These are phyloP conservation scores for Trichophyton simii DNA, from an alignment of 2,329 filamentous ascomycete genomes.

Conservation along the genomic window DNA sequence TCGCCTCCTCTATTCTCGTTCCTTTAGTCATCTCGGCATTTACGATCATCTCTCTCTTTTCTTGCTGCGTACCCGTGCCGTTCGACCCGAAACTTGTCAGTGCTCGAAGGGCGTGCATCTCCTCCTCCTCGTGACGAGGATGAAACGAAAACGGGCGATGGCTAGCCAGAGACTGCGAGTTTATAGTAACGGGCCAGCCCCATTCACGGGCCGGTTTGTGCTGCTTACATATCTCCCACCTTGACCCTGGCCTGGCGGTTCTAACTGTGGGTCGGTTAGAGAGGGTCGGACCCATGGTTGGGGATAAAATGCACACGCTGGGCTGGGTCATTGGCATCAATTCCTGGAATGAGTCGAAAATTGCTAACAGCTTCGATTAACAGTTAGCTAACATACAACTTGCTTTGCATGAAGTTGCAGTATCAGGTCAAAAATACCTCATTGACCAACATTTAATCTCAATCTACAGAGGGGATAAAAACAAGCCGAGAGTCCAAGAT, in stretches of 20 bases:
- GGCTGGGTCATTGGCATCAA: background rate
- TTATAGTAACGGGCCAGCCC: too few species aligned
- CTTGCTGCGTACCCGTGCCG: background rate
- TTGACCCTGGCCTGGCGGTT: background rate
- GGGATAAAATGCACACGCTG: background rate
- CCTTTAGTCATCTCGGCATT: background rate
- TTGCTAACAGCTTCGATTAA: background rate
- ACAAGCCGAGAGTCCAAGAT: too few species aligned
- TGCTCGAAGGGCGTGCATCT: background rate
- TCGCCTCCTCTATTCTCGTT: background rate
- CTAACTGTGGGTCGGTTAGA: background rate
- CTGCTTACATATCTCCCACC: background rate
- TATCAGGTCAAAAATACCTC: too few species aligned
- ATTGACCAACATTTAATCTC: too few species aligned
- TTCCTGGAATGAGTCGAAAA: background rate
- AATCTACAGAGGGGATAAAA: too few species aligned
- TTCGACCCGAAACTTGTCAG: background rate
- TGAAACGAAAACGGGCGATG: background rate
- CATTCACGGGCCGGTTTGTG: background rate
- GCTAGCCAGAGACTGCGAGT: background rate
- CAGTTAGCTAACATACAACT: too few species aligned
- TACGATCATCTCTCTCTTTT: background rate
- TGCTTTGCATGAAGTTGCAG: too few species aligned
- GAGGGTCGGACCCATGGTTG: background rate
- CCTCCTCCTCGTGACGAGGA: background rate